Conservation (phyloP, 345 rosid genomes). For the Acer negundo region DNA sequence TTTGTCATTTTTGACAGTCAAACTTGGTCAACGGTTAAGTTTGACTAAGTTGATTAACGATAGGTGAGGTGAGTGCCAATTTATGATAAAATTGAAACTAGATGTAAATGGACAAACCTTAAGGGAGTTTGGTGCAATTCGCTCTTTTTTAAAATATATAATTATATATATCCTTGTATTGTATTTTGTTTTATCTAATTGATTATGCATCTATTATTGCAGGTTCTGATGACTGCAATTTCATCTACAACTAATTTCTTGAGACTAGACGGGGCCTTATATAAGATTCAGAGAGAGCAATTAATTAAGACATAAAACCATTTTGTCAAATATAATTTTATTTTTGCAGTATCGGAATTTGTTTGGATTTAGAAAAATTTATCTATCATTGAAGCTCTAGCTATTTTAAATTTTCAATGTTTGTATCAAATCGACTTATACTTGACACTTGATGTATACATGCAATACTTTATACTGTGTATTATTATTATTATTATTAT, state of each 20-base stretch:
- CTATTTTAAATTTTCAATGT: background rate
- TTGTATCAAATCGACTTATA: background rate
- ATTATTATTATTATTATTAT: no score
- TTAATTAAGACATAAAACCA: background rate
- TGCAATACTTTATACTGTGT: no score
- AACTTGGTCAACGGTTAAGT: no score
- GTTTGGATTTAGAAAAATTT: background rate
- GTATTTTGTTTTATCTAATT: background rate
- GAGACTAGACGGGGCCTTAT: background rate
- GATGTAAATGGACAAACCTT: no score
- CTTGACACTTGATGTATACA: no score
- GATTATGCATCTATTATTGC: slow-evolving; percentile 3
- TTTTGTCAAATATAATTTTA: background rate
- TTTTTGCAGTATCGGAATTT: background rate
- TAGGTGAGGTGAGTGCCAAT: no score
- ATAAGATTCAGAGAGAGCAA: background rate
- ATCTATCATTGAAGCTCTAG: background rate
- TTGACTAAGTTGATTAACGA: no score
- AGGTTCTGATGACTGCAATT: slow-evolving; percentile 35
- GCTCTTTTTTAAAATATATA: no score
- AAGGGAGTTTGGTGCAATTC: no score
- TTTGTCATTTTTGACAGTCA: no score
- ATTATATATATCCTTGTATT: no score
- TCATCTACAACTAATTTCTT: slow-evolving; percentile 20
- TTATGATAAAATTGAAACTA: no score